phyloP scores from a whole-genome alignment of 768 basidiomycete genomes.

The Epithele typhae region DNA sequence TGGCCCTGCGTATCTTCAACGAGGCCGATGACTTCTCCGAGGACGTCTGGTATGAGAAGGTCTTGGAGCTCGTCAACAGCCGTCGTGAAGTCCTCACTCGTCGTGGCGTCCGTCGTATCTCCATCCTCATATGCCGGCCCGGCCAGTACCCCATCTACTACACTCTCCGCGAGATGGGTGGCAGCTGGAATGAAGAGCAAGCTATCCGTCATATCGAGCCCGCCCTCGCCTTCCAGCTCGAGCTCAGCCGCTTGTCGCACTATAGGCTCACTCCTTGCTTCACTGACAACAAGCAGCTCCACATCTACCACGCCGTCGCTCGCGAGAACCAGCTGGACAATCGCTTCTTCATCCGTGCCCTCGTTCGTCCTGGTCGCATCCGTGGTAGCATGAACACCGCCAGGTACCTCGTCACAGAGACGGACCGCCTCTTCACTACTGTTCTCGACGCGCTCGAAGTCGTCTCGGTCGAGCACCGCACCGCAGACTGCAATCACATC shows the following conservation, averaged over 20 bases:
- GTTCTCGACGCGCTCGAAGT: constrained; percentile 95
- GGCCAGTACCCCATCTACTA: constrained; percentile 93
- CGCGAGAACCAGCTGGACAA: constrained; percentile 97
- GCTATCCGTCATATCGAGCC: constrained; percentile 98
- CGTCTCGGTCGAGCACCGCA: constrained; percentile 83
- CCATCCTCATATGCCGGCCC: constrained; percentile 86
- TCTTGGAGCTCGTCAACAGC: constrained; percentile 69
- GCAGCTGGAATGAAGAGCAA: constrained; percentile 87
- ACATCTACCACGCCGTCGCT: constrained; percentile 95
- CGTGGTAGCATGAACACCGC: constrained; percentile 89
- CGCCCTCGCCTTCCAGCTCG: constrained; percentile 95
- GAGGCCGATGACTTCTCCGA: constrained; percentile 75
- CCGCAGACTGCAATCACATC: constrained; percentile 97
- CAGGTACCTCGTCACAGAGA: constrained; percentile 98
- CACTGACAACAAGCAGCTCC: constrained; percentile 95
- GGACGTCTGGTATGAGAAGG: constrained; percentile 69
- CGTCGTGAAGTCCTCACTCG: constrained; percentile 54
- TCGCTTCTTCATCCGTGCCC: constrained; percentile 95
- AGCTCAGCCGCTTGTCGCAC: constrained; percentile 92
- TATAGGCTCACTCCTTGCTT: constrained; percentile 96
- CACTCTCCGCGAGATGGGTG: constrained; percentile 75
- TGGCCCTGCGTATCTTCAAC: constrained; percentile 86
- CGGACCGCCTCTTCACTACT: constrained; percentile 91
- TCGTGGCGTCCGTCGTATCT: constrained; percentile 88
- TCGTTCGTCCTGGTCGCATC: constrained; percentile 93